Conservation (phyloP, 2,329 filamentous ascomycete species). For the Fusarium miscanthi region DNA sequence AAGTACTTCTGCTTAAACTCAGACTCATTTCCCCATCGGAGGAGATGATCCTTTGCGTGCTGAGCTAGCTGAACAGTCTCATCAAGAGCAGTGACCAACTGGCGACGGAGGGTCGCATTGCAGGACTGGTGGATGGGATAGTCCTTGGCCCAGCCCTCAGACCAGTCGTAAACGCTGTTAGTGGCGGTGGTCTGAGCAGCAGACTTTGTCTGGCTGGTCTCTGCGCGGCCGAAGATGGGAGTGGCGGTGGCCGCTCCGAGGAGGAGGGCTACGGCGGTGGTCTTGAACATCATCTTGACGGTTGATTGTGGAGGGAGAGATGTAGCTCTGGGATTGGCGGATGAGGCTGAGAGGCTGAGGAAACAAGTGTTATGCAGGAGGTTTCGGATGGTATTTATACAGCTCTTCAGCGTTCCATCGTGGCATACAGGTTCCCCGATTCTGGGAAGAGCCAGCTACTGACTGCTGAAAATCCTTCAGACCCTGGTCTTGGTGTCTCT, state of each 20-base stretch:
- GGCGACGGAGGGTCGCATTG: slow-evolving; percentile 68
- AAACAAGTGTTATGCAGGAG: slow-evolving; percentile 16
- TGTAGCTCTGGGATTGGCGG: slow-evolving; percentile 12
- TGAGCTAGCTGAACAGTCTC: slow-evolving; percentile 68
- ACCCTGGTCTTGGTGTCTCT: neutral
- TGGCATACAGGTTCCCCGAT: neutral
- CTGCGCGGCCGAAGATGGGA: slow-evolving; percentile 43
- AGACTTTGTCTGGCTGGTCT: slow-evolving; percentile 37
- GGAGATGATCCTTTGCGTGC: slow-evolving; percentile 72
- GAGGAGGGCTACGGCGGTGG: slow-evolving; percentile 40
- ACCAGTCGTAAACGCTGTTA: slow-evolving; percentile 47
- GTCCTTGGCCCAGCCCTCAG: slow-evolving; percentile 47
- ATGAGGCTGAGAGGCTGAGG: slow-evolving; percentile 36
- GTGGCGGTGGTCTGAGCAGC: slow-evolving; percentile 34
- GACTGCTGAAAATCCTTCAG: neutral
- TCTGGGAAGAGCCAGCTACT: neutral
- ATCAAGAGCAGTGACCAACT: slow-evolving; percentile 66
- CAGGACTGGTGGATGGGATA: slow-evolving; percentile 72
- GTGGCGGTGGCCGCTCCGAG: slow-evolving; percentile 44
- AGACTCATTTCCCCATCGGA: slow-evolving; percentile 66
- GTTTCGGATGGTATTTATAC: slow-evolving; percentile 37
- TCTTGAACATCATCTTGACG: slow-evolving; percentile 45
- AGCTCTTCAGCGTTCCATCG: neutral
- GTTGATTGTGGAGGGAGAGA: neutral
- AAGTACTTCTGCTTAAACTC: slow-evolving; percentile 75